A percentile compares a stretch with the other conserved stretches of the same genome.
Conservation (phyloP, 495 filamentous ascomycete species). For the Talaromyces proteolyticus region DNA sequence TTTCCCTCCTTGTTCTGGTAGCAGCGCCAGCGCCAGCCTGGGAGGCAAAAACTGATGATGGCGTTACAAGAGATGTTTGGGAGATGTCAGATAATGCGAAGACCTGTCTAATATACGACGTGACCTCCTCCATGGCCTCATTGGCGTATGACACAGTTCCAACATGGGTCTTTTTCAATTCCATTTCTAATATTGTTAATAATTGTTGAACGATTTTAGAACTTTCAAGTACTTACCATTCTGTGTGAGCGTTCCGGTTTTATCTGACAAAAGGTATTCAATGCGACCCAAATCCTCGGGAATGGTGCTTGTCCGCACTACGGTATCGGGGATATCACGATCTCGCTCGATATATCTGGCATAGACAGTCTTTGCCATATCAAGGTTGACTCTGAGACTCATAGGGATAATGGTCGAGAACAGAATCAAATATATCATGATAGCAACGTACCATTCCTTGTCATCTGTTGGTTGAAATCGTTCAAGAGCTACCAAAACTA, state of each 20-base stretch:
- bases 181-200: constrained; percentile 63
- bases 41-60: constrained; percentile 59
- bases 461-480: constrained; percentile 63
- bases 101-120: constrained; percentile 74
- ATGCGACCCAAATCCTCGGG: constrained; percentile 94
- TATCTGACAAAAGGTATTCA: constrained; percentile 94
- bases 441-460: constrained; percentile 83
- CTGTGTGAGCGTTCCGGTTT: constrained; percentile 94
- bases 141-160: constrained; percentile 97
- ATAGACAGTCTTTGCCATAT: constrained; percentile 95
- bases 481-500: constrained; percentile 84
- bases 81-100: constrained; percentile 47
- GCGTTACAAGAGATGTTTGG: constrained; percentile 54
- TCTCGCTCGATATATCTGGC: constrained; percentile 93
- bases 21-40: constrained; percentile 52
- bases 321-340: constrained; percentile 79
- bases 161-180: constrained; percentile 96
- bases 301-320: constrained; percentile 95
- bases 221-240: constrained; percentile 49
- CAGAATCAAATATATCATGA: constrained; percentile 93
- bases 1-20: constrained; percentile 83
- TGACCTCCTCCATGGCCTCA: constrained; percentile 97
- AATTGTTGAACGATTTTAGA: not conserved
- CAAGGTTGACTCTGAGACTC: constrained; percentile 90
- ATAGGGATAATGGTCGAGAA: constrained; percentile 99